These are phyloP conservation scores for Tetrahymena elliotti DNA, from an alignment of 73 alveolate genomes.

Conservation along the genomic window DNA sequence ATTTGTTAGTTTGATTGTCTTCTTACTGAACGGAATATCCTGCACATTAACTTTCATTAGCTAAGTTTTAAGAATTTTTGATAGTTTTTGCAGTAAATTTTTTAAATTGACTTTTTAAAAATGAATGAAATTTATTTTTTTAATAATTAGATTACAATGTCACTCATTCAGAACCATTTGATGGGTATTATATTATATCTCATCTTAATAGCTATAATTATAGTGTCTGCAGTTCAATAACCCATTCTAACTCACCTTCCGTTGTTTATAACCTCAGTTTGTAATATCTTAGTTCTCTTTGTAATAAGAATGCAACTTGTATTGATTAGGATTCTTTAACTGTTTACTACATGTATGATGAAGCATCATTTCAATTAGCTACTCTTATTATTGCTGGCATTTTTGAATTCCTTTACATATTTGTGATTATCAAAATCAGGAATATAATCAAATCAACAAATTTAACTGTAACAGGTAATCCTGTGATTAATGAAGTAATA, in stretches of 20 bases:
- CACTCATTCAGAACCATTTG: no score
- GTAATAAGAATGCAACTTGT: neutral
- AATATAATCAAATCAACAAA: neutral
- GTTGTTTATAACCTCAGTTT: neutral
- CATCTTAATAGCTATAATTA: no score
- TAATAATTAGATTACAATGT: neutral
- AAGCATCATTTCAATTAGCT: neutral
- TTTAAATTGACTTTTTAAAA: no score
- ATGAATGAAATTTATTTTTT: no score
- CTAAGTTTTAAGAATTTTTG: neutral
- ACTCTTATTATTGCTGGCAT: neutral
- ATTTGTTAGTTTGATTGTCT: neutral
- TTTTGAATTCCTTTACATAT: neutral
- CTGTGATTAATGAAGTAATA: neutral
- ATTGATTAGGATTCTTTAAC: neutral
- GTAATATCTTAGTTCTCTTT: neutral
- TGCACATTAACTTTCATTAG: neutral
- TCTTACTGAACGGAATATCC: neutral
- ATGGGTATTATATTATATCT: no score
- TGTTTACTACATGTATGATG: neutral
- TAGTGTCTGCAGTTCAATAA: neutral
- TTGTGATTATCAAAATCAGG: no score
- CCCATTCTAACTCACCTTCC: neutral
- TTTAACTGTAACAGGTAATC: no score
- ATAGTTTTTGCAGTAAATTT: neutral